Percentiles rank a stretch among this genome's conserved stretches.
phyloP scores from a whole-genome alignment of 2,329 filamentous ascomycete genomes.

The Talaromyces sp. region DNA sequence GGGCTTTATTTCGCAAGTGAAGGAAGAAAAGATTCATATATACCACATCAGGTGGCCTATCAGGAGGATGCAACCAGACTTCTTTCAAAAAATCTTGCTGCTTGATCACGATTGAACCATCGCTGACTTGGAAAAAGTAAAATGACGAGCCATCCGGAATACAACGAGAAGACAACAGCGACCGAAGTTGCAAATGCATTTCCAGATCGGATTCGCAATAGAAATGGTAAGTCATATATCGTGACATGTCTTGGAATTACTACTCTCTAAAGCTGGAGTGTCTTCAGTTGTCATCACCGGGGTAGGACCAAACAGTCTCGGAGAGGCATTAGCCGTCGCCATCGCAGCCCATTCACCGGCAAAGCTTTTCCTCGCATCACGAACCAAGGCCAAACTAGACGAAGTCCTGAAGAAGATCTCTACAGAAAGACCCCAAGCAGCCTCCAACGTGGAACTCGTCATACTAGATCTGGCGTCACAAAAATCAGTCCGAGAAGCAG shows the following conservation, averaged over 20 bases:
- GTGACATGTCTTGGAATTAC: neutral
- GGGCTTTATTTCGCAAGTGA: neutral
- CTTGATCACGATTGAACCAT: neutral
- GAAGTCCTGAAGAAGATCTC: conserved; percentile 27
- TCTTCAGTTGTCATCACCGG: conserved; percentile 39
- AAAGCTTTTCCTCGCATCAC: conserved; percentile 39
- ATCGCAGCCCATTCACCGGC: conserved; percentile 32
- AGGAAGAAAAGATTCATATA: neutral
- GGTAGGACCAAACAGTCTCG: conserved; percentile 35
- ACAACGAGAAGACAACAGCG: conserved; percentile 33
- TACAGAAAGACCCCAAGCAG: conserved; percentile 4
- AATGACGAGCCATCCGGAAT: conserved; percentile 38
- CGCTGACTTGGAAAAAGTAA: neutral
- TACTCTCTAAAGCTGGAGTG: conserved; percentile 14
- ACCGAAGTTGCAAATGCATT: conserved; percentile 33
- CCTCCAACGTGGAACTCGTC: conserved; percentile 17
- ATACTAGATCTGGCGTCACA: conserved; percentile 11
- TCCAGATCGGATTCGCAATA: conserved; percentile 21
- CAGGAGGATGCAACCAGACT: neutral
- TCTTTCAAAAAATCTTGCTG: neutral
- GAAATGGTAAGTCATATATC: neutral
- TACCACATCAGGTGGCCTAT: neutral
- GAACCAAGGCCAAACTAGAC: conserved; percentile 33
- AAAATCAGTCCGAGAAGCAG: conserved; percentile 4
- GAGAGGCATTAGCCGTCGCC: conserved; percentile 30